Base-by-base conservation (phyloP, 1,284 basidiomycete genomes). In the Cutaneotrichosporon mucoides region DNA sequence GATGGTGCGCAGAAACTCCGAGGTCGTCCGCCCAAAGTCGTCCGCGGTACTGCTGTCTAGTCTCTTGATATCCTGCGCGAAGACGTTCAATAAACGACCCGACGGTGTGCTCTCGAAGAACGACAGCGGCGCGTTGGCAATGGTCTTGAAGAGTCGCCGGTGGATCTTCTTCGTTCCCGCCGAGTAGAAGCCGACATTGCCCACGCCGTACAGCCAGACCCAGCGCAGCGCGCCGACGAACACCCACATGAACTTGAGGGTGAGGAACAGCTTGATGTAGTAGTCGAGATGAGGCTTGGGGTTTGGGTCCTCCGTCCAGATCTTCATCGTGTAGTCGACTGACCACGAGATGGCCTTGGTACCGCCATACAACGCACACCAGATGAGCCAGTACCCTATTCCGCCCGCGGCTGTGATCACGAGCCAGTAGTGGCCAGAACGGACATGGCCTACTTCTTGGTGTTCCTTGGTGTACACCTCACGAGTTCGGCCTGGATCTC, bases 91-190 rank as follows among this genome's bases (percentile, higher is more conserved):
- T 54, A 84, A 71, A 63, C 76, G 75, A 76, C 90, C 90, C 59
- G 88, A 82, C 0, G 90, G 90, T 0, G 89, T 92, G 0, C 86
- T 88, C 66, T 93, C 90, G 70, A 91, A 92, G 78, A 89, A 91
- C 4, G 85, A 82, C 48, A 87, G 79, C 0, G 89, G 88, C 0
- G 88, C 88, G 9, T 81, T 77, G 24, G 89, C 75, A 7, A 91
- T 84, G 16, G 80, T 80, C 36, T 67, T 76, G 51, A 86, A 78
- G 9, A 85, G 84, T 48, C 76, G 76, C 66, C 79, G 82, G 76
- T 88, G 90, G 45, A 91, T 78, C 16, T 74, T 80, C 62, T 85
- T 85, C 1, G 86, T 86, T 6, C 80, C 78, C 36, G 87, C 76
- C 53, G 81, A 81, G 63, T 83, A 80, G 62, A 87, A 77, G 34